Evolutionary conservation across 768 basidiomycete genomes (phyloP).

Genomic region (Mycena latifolia): DNA sequence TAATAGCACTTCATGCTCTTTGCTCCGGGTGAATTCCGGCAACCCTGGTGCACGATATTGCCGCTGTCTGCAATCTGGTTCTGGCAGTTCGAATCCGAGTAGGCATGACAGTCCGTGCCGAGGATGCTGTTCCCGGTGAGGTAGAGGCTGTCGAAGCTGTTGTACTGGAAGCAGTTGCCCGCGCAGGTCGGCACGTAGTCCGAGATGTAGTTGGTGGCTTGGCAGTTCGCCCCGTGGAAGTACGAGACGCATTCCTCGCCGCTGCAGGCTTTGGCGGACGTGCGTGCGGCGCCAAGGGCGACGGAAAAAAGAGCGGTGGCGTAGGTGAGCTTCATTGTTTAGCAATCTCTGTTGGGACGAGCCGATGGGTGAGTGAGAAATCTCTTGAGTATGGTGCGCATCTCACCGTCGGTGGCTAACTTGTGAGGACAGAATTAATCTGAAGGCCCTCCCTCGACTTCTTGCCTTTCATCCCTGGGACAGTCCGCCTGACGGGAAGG

Average conservation of each 20-base stretch:
- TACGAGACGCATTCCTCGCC: slow-evolving; percentile 11
- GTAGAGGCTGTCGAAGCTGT: slow-evolving; percentile 14
- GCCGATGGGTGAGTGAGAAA: neutral
- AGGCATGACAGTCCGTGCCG: slow-evolving; percentile 12
- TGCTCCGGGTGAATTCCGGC: too few relatives aligned
- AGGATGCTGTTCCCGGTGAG: neutral
- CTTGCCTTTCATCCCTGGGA: too few relatives aligned
- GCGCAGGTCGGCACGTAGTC: slow-evolving; percentile 20
- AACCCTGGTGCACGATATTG: neutral
- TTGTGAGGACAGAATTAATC: too few relatives aligned
- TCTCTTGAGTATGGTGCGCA: neutral
- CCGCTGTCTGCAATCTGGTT: slow-evolving; percentile 2
- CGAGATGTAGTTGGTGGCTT: neutral
- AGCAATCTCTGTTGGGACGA: too few relatives aligned
- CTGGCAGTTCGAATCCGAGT: slow-evolving; percentile 12
- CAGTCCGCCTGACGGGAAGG: too few relatives aligned
- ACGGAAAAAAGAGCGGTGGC: neutral
- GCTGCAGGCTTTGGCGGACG: slow-evolving; percentile 1
- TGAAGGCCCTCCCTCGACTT: too few relatives aligned
- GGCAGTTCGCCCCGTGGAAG: slow-evolving; percentile 10
- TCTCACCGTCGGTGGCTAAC: neutral
- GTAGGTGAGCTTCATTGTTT: neutral
- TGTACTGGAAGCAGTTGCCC: too few relatives aligned
- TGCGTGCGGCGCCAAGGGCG: neutral
- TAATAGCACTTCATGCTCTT: too few relatives aligned